Conservation (phyloP, 441 rosid genomes). For the Bruguiera hainesii region DNA sequence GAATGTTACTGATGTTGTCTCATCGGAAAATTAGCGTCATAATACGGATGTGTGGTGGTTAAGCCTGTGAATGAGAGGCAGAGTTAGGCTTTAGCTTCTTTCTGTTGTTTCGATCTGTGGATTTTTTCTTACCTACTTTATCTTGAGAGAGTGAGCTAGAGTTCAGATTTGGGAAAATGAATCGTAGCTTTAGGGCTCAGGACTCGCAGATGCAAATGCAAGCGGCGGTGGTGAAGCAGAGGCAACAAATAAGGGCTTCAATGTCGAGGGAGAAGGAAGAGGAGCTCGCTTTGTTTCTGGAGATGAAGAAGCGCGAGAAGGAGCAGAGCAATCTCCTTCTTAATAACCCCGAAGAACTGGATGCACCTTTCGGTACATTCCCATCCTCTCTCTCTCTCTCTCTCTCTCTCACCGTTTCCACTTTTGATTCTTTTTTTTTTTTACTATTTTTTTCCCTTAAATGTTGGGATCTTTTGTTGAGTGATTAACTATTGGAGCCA, state of each 20-base stretch:
- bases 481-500: too few species aligned
- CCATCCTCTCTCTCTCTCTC: background rate
- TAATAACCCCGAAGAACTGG: slow-evolving; percentile 56
- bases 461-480: too few species aligned
- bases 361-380: slow-evolving; percentile 60
- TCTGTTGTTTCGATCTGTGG: slow-evolving; percentile 29
- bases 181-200: slow-evolving; percentile 88
- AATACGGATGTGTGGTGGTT: slow-evolving; percentile 19
- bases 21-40: background rate
- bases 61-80: slow-evolving; percentile 38
- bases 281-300: slow-evolving; percentile 82
- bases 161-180: slow-evolving; percentile 42
- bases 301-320: slow-evolving; percentile 91
- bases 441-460: too few species aligned
- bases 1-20: background rate
- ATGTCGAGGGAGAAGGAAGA: slow-evolving; percentile 89
- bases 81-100: slow-evolving; percentile 28
- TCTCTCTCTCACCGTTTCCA: background rate
- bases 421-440: too few species aligned
- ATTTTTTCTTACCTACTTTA: slow-evolving; percentile 10
- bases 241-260: slow-evolving; percentile 71
- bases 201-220: slow-evolving; percentile 72
- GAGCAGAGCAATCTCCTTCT: slow-evolving; percentile 63
- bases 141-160: background rate
- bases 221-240: slow-evolving; percentile 57